Evolutionary conservation across 768 basidiomycete species (phyloP), one percentile per base, ranked within the genome.

Genomic region (Agaricus subrufescens): DNA sequence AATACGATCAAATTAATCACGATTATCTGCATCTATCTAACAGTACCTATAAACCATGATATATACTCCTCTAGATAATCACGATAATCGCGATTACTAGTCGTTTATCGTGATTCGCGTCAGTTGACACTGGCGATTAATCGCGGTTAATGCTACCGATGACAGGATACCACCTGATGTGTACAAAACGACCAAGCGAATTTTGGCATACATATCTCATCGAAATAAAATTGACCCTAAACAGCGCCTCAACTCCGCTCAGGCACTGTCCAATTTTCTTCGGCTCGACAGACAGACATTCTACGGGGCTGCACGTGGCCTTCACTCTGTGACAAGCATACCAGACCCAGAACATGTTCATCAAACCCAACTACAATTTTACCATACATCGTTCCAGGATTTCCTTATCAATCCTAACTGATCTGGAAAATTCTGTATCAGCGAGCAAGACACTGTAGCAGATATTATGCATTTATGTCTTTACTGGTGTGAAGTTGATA

Each of bases 371-470:
- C 15, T 47, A 14, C 23, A n/a, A 5, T 46, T 54, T 26, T 26
- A 54, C 46, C 53, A 54, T 29, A 30, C 45, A 1, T 54, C 53
- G n/a, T 54, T 54, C 30, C n/a, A 54, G 37, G 53, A 47, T 26
- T 54, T 26, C 12, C 53, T 54, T 5, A 15, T 27, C 12, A 37
- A 39, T 15, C 12, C 53, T 3, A 54, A 25, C 8, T 45, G 47
- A 14, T 49, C 54, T 3, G 47, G 54, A 10, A 29, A 38, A 23
- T 55, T 48, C 14, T 14, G 25, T n/a, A 23, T 49, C 8, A 23
- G 40, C 4, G 23, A 30, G 7, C 4, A 48, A 3, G 10, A 45
- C 19, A 43, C 52, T 14, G 4, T 19, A 15, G 10, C 25, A 7
- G 43, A 44, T 19, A 11, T 53, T 34, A 19, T 43, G 4, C 44